Base-by-base conservation (phyloP, 352 stramenopile genomes). In the Phytophthora melonis region DNA sequence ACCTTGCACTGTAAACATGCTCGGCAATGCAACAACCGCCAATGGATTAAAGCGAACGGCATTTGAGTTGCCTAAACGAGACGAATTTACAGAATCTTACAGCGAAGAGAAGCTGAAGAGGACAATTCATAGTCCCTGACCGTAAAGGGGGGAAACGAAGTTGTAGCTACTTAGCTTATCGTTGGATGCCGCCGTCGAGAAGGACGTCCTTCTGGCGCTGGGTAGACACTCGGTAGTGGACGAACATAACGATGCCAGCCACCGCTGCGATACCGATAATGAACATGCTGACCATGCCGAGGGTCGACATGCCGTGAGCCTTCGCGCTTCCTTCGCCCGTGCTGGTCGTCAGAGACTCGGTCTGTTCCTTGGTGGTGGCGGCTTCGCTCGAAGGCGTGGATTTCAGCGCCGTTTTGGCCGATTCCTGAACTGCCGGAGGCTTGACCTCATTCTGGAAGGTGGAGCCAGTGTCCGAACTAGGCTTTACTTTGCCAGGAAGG, bases 131-230 rank as follows among this genome's bases (percentile, higher is more conserved):
- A 58, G 41, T 58, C 43, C 19, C 27, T 58, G 39, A 58, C 21
- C 25, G 41, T 53, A 27, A 21, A n/a, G n/a, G n/a, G 45, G 23
- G 23, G 23, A 25, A 23, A 50, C 5, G 23, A 50, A 23, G 18
- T 21, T 21, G n/a, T 23, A 23, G 43, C 56, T 58, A 58, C 23
- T 47, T 57, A 27, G 36, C 36, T 45, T 45, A 45, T 45, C 36
- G n/a, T 16, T 71, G 62, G 63, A 77, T 61, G 10, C 68, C 75
- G 18, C 74, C 74, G 32, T 90, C 88, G 71, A 90, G 78, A 63
- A 92, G 84, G 41, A 91, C 89, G 58, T 91, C 78, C 54, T 83
- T 76, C 72, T 93, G 82, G 57, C 72, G 81, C 49, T 84, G 68
- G 50, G 87, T 81, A 53, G 84, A 87, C 61, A 85, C 85, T 58